A percentile compares a stretch with the other conserved stretches of the same genome.
Evolutionary conservation across 2,329 filamentous ascomycete species (phyloP).

Genomic region (Curvularia verruculosa): DNA sequence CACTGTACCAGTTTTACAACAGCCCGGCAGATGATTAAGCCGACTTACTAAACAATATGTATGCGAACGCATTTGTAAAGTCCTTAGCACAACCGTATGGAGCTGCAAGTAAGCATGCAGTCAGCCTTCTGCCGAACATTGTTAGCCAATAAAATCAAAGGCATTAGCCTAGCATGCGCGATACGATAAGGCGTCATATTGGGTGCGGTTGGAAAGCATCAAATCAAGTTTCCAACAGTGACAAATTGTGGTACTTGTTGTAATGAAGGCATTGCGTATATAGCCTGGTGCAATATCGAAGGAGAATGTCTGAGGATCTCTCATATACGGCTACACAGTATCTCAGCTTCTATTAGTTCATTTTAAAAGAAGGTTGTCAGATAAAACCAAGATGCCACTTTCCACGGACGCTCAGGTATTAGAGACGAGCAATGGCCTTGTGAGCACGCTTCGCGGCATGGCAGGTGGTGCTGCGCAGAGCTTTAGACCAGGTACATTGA

Average conservation of each 20-base stretch:
- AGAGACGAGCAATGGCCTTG: conserved; percentile 39
- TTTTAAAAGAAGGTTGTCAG: not conserved
- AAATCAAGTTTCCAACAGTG: not conserved
- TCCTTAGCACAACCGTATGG: not conserved
- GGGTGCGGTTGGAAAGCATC: not conserved
- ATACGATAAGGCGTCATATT: not conserved
- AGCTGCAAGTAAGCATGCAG: conserved; percentile 30
- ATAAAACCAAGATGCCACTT: conserved; percentile 37
- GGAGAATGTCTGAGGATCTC: not conserved
- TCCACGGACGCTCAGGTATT: conserved; percentile 32
- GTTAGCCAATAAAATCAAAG: conserved; percentile 17
- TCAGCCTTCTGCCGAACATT: conserved; percentile 14
- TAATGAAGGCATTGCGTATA: not conserved
- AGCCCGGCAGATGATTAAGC: conserved; percentile 1
- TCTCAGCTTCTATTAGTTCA: too few relatives aligned
- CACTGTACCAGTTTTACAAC: not conserved
- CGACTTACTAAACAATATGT: not conserved
- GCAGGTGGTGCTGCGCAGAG: conserved; percentile 27
- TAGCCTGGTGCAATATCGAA: not conserved
- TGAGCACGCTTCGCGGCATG: conserved; percentile 33
- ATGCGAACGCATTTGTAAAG: not conserved
- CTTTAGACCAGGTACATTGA: conserved; percentile 40
- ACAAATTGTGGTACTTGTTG: not conserved
- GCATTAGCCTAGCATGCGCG: conserved; percentile 21
- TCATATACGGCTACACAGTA: not conserved